phyloP scores from a whole-genome alignment of 257 asterid genomes.

The Fraxinus pennsylvanica region DNA sequence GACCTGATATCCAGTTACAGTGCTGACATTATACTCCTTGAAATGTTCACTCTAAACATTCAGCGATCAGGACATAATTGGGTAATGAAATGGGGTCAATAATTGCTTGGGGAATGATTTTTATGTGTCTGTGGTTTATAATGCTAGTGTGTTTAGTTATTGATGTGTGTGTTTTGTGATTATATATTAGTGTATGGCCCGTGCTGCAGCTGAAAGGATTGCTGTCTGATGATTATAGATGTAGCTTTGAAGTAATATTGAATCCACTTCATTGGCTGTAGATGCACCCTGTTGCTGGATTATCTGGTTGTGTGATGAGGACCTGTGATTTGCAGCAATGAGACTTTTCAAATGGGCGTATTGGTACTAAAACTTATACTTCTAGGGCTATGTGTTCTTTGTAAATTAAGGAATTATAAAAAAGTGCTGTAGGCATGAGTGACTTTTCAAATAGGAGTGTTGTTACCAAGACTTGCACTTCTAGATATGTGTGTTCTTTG shows the following conservation, averaged over 20 bases:
- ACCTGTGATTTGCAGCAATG: background rate
- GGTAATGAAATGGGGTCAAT: background rate
- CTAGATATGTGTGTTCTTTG: too few relatives aligned
- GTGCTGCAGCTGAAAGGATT: background rate
- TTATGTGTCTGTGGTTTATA: background rate
- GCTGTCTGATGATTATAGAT: background rate
- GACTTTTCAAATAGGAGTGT: too few relatives aligned
- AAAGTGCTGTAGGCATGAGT: too few relatives aligned
- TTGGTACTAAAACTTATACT: background rate
- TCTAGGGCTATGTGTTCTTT: background rate
- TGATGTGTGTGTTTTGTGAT: background rate
- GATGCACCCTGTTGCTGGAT: constrained; percentile 1
- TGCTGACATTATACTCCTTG: background rate
- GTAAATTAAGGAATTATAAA: background rate
- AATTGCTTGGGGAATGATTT: background rate
- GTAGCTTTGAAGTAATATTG: background rate
- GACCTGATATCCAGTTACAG: background rate
- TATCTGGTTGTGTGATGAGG: background rate
- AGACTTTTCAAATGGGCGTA: background rate
- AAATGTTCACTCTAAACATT: background rate
- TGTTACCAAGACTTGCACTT: too few relatives aligned
- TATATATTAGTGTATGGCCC: background rate
- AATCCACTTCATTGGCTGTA: background rate
- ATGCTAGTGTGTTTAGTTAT: background rate
- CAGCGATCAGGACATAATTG: background rate